These are phyloP conservation scores for Leccinum sublutescens DNA, from an alignment of 768 basidiomycete genomes.

Conservation along the genomic window DNA sequence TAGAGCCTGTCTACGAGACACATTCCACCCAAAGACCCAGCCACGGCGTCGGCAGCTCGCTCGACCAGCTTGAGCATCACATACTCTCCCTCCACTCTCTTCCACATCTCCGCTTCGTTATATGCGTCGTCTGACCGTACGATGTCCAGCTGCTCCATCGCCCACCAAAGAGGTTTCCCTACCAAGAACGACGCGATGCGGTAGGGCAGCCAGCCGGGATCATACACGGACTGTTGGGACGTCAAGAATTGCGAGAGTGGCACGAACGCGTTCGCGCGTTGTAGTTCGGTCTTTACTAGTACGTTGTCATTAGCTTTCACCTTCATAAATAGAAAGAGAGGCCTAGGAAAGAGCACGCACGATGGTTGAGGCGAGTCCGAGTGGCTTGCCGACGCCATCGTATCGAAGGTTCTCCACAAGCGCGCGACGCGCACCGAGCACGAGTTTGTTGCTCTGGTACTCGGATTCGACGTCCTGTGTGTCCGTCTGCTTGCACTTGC, in stretches of 20 bases:
- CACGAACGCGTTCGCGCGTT: constrained; percentile 43
- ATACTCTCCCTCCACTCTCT: constrained; percentile 67
- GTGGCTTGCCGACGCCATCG: constrained; percentile 72
- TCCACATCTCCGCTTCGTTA: constrained; percentile 48
- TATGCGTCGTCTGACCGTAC: constrained; percentile 59
- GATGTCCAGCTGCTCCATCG: constrained; percentile 73
- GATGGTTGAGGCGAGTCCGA: constrained; percentile 67
- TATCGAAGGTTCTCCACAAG: constrained; percentile 61
- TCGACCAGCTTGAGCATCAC: constrained; percentile 67
- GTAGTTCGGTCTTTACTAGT: constrained; percentile 72
- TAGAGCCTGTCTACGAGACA: constrained; percentile 60
- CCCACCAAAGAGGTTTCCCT: constrained; percentile 85
- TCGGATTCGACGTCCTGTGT: constrained; percentile 8
- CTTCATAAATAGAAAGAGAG: background rate
- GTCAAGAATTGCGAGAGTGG: constrained; percentile 54
- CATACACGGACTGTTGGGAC: constrained; percentile 60
- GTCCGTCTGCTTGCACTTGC: constrained; percentile 12
- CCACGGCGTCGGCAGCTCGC: constrained; percentile 57
- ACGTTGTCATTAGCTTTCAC: constrained; percentile 28
- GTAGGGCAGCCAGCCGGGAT: constrained; percentile 65
- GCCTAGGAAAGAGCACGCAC: constrained; percentile 47
- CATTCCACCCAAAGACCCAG: constrained; percentile 41
- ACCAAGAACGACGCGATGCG: constrained; percentile 70
- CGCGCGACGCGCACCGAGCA: constrained; percentile 53
- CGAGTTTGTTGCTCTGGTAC: constrained; percentile 47